A percentile compares a stretch with the other conserved stretches of the same genome.
phyloP scores from a whole-genome alignment of 2,329 filamentous ascomycete genomes.

The Sporothrix brasiliensis region DNA sequence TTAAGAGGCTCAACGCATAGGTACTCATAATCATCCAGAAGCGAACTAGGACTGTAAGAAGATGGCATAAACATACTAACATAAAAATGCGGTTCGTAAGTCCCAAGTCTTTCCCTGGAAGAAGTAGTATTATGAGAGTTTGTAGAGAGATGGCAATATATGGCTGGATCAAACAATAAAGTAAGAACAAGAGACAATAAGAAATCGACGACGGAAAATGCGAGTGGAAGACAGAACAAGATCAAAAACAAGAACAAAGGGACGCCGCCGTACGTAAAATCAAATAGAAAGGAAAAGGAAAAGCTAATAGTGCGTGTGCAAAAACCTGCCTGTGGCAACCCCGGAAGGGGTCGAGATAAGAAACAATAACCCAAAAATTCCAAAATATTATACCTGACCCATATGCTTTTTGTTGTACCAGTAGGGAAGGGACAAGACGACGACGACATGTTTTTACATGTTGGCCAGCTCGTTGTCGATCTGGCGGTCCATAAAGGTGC shows the following conservation, averaged over 20 bases:
- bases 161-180: neutral
- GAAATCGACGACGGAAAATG: constrained; percentile 11
- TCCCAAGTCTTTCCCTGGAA: neutral
- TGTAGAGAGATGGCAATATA: neutral
- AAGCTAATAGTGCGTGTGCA: constrained; percentile 22
- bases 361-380: constrained; percentile 1
- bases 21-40: neutral
- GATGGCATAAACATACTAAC: neutral
- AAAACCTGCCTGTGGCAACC: constrained; percentile 22
- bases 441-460: constrained; percentile 63
- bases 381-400: constrained; percentile 19
- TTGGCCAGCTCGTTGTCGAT: constrained; percentile 93
- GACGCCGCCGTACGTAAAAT: constrained; percentile 12
- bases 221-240: neutral
- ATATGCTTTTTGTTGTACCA: constrained; percentile 24
- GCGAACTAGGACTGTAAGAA: neutral
- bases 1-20: too few species aligned
- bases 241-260: neutral
- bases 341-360: neutral
- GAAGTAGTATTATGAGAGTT: constrained; percentile 19
- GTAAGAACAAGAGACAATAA: neutral
- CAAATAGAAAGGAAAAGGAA: neutral
- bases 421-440: neutral
- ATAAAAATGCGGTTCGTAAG: neutral
- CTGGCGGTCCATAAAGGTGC: constrained; percentile 85